Base-by-base conservation (phyloP, 352 stramenopile genomes). In the Globisporangium ultimum region DNA sequence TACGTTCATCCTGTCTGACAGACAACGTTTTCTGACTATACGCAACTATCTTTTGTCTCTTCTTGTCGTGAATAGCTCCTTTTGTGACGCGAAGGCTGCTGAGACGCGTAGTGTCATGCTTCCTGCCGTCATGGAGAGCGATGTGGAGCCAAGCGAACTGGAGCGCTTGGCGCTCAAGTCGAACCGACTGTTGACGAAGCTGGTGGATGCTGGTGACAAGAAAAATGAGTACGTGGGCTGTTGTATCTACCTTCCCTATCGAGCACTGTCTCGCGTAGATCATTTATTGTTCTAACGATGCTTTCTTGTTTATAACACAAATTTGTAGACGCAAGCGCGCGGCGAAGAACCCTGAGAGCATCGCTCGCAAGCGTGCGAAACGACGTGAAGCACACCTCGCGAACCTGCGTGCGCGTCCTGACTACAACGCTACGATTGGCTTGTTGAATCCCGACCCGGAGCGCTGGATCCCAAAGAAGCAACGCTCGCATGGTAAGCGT, bases 401-500 rank as follows among this genome's bases (percentile, higher is more conserved):
- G 20, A 78, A 77, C 36, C 61, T 94, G 47, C 82, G 79, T 17
- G 60, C 76, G 61, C 80, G 74, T 50, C 66, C 71, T 15, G 78
- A 90, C 72, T 93, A 87, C 69, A 91, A 93, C 64, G 73, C 80
- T 51, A 84, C 64, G 14, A 91, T 93, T 57, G 83, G 83, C 1
- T 68, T 93, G 9, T 51, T 93, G 50, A 87, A 84, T 46, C 84
- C 84, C 13, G 80, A 94, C 51, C 82, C 82, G 17, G 84, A 92
- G 67, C 82, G 84, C 51, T 94, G 84, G 84, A 91, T 94, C 61
- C 80, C 84, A n/a, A 81, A 83, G 58, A 94, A 94, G 63, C 84
- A 94, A 72, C 82, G 84, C 32, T 89, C 82, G 59, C 72, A 89
- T 51, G 71, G 78, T 47, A 89, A 89, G 69, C 80, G 83, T 58